Percentiles rank a stretch among this genome's conserved stretches.
phyloP scores from a whole-genome alignment of 805 yeast species.

The Candida germanica region DNA sequence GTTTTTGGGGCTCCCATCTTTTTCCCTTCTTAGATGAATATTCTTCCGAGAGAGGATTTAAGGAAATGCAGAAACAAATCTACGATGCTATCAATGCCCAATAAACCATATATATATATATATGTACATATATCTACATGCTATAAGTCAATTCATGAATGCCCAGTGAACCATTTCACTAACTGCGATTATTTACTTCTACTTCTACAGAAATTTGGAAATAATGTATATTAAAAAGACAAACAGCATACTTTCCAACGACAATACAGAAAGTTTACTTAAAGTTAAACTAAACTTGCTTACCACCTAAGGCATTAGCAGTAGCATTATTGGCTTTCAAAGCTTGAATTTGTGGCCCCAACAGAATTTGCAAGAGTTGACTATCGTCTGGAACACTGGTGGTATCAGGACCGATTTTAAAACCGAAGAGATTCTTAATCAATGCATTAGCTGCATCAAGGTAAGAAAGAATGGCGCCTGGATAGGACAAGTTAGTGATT shows the following conservation, averaged over 20 bases:
- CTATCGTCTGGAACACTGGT: background rate
- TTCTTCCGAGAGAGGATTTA: slow-evolving; percentile 13
- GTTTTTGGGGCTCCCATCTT: slow-evolving; percentile 38
- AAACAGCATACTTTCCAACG: no score
- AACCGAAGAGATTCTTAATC: slow-evolving; percentile 2
- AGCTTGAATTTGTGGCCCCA: background rate
- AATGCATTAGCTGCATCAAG: background rate
- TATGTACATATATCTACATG: no score
- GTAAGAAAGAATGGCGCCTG: slow-evolving; percentile 3
- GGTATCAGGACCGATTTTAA: background rate
- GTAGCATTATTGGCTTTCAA: background rate
- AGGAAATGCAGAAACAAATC: slow-evolving; percentile 21
- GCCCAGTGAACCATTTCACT: no score
- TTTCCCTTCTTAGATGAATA: slow-evolving; percentile 31
- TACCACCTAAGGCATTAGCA: background rate
- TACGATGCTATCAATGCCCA: slow-evolving; percentile 19
- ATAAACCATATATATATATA: no score
- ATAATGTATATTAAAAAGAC: no score
- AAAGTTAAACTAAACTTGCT: background rate
- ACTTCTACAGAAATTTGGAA: no score
- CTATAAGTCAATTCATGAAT: no score
- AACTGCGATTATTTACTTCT: no score
- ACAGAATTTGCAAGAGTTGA: background rate
- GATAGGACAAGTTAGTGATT: slow-evolving; percentile 3
- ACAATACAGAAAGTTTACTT: no score